phyloP scores from a whole-genome alignment of 2,329 filamentous ascomycete species.

The Phoma sp. region DNA sequence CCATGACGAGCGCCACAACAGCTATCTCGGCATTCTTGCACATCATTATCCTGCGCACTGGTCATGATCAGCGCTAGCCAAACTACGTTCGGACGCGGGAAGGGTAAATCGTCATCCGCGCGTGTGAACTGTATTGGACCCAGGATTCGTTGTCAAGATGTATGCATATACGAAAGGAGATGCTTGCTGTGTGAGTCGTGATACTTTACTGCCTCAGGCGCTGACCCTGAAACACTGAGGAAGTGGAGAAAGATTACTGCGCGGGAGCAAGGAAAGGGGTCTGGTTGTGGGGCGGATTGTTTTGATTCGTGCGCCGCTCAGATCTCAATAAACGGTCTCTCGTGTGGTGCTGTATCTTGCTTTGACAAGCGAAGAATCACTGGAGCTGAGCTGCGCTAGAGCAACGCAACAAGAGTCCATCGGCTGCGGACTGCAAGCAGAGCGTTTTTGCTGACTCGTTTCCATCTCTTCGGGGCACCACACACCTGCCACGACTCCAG shows the following conservation, averaged over 20 bases:
- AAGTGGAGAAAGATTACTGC: constrained; percentile 11
- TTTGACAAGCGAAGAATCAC: constrained; percentile 12
- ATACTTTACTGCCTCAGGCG: constrained; percentile 7
- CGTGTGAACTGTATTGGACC: constrained; percentile 9
- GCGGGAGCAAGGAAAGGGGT: constrained; percentile 24
- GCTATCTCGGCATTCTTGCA: constrained; percentile 25
- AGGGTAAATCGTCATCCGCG: constrained; percentile 11
- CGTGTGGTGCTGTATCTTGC: constrained; percentile 41
- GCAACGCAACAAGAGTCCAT: not conserved
- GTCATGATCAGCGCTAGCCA: constrained; percentile 11
- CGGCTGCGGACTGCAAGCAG: constrained; percentile 6
- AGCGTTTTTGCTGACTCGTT: constrained; percentile 12
- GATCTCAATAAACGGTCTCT: constrained; percentile 42
- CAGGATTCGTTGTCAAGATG: constrained; percentile 1
- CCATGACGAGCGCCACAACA: constrained; percentile 28
- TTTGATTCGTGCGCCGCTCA: constrained; percentile 42
- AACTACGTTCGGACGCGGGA: constrained; percentile 13
- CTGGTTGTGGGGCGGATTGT: constrained; percentile 39
- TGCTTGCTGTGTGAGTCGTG: constrained; percentile 15
- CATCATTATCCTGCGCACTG: constrained; percentile 3
- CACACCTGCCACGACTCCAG: not conserved
- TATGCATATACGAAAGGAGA: constrained; percentile 3
- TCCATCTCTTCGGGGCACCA: constrained; percentile 5
- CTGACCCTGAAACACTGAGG: constrained; percentile 25
- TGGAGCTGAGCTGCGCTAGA: constrained; percentile 8